A percentile compares a stretch with the other conserved stretches of the same genome.
These are phyloP conservation scores for Claviceps monticola DNA, from an alignment of 2,329 filamentous ascomycete species.

Conservation along the genomic window DNA sequence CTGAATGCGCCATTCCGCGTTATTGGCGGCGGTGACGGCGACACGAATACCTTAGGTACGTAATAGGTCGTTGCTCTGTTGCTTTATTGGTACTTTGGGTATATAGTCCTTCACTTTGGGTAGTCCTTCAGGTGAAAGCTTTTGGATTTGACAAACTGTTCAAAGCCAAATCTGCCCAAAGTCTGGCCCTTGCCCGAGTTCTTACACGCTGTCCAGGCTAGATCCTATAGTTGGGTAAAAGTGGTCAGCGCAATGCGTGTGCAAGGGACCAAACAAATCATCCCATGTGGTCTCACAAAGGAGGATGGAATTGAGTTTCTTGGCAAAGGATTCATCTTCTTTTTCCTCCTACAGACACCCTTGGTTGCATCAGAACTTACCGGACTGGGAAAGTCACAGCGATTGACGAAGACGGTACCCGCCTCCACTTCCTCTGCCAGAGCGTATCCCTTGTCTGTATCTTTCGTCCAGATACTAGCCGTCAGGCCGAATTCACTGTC, in stretches of 20 bases:
- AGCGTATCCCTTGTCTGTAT: conserved; percentile 59
- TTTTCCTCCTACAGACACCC: too few species aligned
- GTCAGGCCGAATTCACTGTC: conserved; percentile 89
- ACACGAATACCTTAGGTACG: neutral
- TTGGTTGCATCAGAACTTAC: conserved; percentile 39
- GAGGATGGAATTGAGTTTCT: neutral
- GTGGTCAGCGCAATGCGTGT: neutral
- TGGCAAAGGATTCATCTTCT: neutral
- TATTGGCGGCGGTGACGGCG: neutral
- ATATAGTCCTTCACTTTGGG: conserved; percentile 35
- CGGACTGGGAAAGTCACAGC: conserved; percentile 82
- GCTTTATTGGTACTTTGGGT: neutral
- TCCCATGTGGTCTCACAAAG: neutral
- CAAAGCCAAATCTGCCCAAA: conserved; percentile 79
- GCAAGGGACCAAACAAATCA: neutral
- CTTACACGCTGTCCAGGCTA: conserved; percentile 97
- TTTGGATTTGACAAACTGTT: conserved; percentile 93
- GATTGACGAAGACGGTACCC: conserved; percentile 91
- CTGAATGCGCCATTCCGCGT: neutral
- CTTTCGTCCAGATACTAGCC: conserved; percentile 95
- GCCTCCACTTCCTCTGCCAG: conserved; percentile 74
- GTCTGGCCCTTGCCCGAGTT: conserved; percentile 89
- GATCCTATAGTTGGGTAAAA: conserved; percentile 41
- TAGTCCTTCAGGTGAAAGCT: conserved; percentile 86
- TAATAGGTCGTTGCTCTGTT: neutral